A percentile compares a stretch with the other conserved stretches of the same genome.
phyloP scores from a whole-genome alignment of 441 rosid species.

The Adansonia madagascariensis region DNA sequence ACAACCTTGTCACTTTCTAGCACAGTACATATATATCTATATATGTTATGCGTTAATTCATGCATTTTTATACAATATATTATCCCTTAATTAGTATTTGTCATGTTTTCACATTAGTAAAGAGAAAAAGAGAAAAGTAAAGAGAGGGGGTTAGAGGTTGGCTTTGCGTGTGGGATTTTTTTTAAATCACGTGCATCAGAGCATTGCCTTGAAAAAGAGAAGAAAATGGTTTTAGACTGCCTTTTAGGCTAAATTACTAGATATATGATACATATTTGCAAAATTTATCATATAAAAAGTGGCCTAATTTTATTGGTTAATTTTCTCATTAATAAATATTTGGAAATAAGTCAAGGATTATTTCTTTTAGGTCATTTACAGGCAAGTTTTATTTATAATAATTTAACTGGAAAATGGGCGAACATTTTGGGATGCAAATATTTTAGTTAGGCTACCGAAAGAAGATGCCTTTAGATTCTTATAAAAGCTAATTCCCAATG shows the following conservation, averaged over 20 bases:
- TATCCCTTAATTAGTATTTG: neutral
- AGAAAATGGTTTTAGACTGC: neutral
- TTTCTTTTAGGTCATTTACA: neutral
- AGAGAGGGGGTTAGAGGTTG: neutral
- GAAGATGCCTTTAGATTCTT: constrained; percentile 5
- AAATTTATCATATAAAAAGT: neutral
- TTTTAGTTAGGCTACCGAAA: constrained; percentile 18
- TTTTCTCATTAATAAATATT: neutral
- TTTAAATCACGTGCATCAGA: neutral
- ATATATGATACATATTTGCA: neutral
- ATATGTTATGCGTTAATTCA: neutral
- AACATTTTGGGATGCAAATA: too few relatives aligned
- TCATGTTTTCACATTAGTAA: neutral
- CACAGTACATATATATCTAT: neutral
- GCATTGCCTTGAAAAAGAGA: neutral
- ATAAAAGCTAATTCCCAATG: neutral
- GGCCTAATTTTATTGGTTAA: neutral
- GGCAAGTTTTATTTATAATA: neutral
- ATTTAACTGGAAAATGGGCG: neutral
- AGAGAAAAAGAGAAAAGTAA: too few relatives aligned
- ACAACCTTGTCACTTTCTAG: neutral
- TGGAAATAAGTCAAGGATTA: neutral
- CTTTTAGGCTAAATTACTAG: neutral
- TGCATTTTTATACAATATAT: neutral
- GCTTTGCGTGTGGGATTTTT: neutral